phyloP scores from a whole-genome alignment of 2,329 filamentous ascomycete genomes.

The Pyricularia pennisetigena region DNA sequence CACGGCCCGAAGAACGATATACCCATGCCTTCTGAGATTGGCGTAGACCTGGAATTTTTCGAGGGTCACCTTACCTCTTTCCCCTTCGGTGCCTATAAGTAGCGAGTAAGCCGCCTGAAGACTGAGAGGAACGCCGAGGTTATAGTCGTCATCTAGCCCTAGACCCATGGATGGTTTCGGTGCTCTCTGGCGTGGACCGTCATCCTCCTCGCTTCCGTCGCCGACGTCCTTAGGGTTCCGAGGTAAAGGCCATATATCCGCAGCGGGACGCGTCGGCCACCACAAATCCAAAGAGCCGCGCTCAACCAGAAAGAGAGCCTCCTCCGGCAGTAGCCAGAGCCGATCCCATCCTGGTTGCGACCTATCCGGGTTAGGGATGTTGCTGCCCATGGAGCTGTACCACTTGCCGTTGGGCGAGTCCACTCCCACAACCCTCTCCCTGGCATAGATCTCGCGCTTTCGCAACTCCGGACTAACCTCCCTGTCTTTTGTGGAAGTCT shows the following conservation, averaged over 20 bases:
- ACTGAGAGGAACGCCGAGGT: constrained; percentile 71
- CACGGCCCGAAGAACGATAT: constrained; percentile 64
- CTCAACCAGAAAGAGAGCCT: constrained; percentile 83
- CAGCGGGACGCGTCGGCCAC: constrained; percentile 57
- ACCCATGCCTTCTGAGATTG: constrained; percentile 73
- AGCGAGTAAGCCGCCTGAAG: constrained; percentile 83
- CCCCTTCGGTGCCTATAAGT: constrained; percentile 62
- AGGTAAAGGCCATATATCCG: constrained; percentile 28
- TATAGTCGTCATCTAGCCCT: constrained; percentile 28
- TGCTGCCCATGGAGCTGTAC: constrained; percentile 58
- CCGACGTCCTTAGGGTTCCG: not conserved
- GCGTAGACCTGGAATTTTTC: constrained; percentile 86
- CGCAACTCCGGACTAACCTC: constrained; percentile 7
- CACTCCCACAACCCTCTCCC: constrained; percentile 53
- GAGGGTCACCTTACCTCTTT: constrained; percentile 51
- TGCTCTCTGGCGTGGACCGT: constrained; percentile 5
- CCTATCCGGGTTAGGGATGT: constrained; percentile 40
- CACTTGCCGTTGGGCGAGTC: constrained; percentile 63
- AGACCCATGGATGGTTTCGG: not conserved
- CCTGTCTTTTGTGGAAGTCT: constrained; percentile 5
- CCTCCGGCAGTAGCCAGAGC: constrained; percentile 83
- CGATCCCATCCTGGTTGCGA: constrained; percentile 47
- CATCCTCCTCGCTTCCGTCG: not conserved
- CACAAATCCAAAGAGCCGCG: constrained; percentile 78
- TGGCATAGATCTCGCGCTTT: constrained; percentile 17